Evolutionary conservation across 129 eudicot species (phyloP).

Genomic region (Escallonia rubra): DNA sequence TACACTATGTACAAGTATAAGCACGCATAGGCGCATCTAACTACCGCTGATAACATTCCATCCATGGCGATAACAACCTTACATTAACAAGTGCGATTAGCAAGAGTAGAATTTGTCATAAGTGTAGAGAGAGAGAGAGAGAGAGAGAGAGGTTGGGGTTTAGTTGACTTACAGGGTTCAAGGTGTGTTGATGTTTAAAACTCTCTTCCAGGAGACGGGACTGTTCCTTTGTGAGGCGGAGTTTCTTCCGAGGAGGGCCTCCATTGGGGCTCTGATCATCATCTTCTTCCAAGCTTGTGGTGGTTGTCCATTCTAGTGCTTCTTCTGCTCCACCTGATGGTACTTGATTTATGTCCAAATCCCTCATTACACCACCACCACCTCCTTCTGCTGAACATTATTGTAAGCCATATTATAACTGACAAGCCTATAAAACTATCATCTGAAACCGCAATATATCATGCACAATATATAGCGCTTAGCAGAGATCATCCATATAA

Average conservation of each 20-base stretch:
- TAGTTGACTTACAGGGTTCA: conserved; percentile 36
- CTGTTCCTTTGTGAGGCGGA: conserved; percentile 48
- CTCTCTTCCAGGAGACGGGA: conserved; percentile 56
- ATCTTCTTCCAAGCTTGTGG: conserved; percentile 22
- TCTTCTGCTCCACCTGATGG: conserved; percentile 26
- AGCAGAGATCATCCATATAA: no score
- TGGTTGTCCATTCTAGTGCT: conserved; percentile 24
- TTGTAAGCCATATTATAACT: neutral
- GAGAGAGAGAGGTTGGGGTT: no score
- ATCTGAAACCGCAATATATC: no score
- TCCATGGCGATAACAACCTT: no score
- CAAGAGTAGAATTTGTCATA: no score
- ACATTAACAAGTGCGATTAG: no score
- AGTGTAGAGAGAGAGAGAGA: no score
- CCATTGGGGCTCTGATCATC: conserved; percentile 28
- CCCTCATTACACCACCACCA: conserved; percentile 23
- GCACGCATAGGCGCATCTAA: no score
- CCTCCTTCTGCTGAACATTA: conserved; percentile 8
- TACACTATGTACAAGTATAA: no score
- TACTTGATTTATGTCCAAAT: conserved; percentile 51
- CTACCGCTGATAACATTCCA: no score
- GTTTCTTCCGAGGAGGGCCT: conserved; percentile 46
- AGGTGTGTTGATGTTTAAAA: conserved; percentile 48
- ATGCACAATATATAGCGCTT: no score
- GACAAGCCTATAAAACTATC: neutral